A percentile compares a stretch with the other conserved stretches of the same genome.
Evolutionary conservation across 139 green algal genomes (phyloP).

Genomic region (Picochlorum costavermella): DNA sequence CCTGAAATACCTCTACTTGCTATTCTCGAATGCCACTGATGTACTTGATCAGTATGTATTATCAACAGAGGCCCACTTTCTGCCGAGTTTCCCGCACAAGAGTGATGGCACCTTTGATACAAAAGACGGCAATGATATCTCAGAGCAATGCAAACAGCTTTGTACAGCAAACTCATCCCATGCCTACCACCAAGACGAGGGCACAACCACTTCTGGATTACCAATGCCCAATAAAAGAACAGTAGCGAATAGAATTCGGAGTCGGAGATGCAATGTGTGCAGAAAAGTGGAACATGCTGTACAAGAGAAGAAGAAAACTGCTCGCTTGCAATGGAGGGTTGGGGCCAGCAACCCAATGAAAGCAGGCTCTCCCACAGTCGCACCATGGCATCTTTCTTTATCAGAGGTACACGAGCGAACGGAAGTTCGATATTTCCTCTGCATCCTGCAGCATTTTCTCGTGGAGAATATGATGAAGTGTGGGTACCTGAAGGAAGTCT

Average conservation of each 20-base stretch:
- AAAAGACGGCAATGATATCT: too few species aligned
- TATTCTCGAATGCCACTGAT: conserved; percentile 37
- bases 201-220: too few species aligned
- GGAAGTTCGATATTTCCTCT: background rate
- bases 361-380: background rate
- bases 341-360: background rate
- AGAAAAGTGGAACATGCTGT: background rate
- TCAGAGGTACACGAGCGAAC: background rate
- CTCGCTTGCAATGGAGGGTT: background rate
- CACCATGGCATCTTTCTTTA: background rate
- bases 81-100: conserved; percentile 27
- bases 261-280: background rate
- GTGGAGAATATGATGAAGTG: background rate
- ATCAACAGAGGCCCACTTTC: conserved; percentile 62
- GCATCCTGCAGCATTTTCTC: background rate
- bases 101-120: background rate
- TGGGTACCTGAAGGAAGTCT: background rate
- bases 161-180: too few species aligned
- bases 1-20: conserved; percentile 81
- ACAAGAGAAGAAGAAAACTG: background rate
- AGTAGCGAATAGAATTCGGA: too few species aligned
- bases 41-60: conserved; percentile 60
- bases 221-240: too few species aligned
- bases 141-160: too few species aligned
- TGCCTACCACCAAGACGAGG: too few species aligned